Evolutionary conservation across 164 flowering plant species (phyloP).

Genomic region (Houttuynia cordata): DNA sequence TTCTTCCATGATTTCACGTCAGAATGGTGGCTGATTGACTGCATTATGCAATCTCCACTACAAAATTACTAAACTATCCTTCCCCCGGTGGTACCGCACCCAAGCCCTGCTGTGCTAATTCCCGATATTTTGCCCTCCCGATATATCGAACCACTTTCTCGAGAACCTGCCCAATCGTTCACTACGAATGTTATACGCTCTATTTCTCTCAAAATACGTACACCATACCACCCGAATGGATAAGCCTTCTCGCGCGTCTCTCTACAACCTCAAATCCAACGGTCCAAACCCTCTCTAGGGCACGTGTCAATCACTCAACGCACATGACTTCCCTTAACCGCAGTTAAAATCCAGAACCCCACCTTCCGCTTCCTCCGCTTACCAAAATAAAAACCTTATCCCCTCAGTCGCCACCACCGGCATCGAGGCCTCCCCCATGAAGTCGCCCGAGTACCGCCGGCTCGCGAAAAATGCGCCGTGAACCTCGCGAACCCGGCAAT

Average conservation of each 20-base stretch:
- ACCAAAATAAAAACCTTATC: constrained; percentile 22
- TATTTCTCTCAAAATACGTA: no score
- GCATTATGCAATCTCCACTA: no score
- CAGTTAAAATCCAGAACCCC: constrained; percentile 18
- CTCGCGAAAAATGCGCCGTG: no score
- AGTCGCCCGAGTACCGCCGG: not conserved
- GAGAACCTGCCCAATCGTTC: no score
- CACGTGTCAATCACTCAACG: not conserved
- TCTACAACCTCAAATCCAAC: constrained; percentile 13
- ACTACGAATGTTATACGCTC: no score
- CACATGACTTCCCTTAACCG: not conserved
- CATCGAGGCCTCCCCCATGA: constrained; percentile 5
- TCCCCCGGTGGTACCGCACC: no score
- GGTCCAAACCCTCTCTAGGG: constrained; percentile 13
- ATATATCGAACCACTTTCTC: no score
- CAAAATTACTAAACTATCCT: no score
- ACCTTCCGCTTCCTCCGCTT: not conserved
- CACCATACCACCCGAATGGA: constrained; percentile 17
- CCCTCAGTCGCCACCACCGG: constrained; percentile 9
- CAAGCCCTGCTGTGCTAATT: no score
- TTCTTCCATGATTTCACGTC: no score
- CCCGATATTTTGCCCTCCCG: no score
- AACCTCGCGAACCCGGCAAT: not conserved
- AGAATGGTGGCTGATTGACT: no score
- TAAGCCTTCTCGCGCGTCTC: constrained; percentile 15